Conservation (phyloP, 352 stramenopile species). For the Pythium periplocum region DNA sequence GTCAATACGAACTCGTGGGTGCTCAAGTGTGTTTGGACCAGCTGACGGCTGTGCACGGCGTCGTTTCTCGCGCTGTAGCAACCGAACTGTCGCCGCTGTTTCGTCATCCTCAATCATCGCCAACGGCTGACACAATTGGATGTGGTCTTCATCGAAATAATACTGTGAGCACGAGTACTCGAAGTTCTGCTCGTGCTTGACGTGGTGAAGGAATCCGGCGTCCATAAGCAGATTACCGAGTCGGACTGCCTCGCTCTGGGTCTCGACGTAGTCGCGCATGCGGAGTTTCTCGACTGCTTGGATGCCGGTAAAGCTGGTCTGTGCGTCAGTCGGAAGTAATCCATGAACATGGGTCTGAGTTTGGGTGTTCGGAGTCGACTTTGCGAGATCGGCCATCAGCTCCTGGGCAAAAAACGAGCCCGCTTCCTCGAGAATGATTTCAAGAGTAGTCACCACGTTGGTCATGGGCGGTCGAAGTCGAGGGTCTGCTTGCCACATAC, state of each 20-base stretch:
- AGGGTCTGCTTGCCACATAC: constrained; percentile 47
- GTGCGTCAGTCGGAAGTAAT: background rate
- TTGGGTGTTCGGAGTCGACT: constrained; percentile 22
- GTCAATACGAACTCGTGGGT: background rate
- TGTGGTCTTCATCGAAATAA: constrained; percentile 25
- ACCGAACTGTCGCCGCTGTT: background rate
- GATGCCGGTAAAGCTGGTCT: constrained; percentile 16
- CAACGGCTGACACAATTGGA: constrained; percentile 19
- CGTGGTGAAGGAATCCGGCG: constrained; percentile 28
- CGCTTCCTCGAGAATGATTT: constrained; percentile 58
- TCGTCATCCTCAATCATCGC: constrained; percentile 6
- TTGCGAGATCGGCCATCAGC: constrained; percentile 39
- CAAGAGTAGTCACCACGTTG: constrained; percentile 39
- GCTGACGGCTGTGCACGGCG: constrained; percentile 3
- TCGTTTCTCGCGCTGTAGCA: constrained; percentile 1
- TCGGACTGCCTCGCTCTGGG: constrained; percentile 18
- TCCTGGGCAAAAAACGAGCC: constrained; percentile 34
- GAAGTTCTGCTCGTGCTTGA: constrained; percentile 19
- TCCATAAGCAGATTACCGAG: constrained; percentile 35
- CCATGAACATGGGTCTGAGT: no score
- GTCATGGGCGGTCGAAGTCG: constrained; percentile 36
- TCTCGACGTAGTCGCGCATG: constrained; percentile 1
- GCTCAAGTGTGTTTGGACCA: no score
- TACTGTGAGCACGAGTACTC: constrained; percentile 15
- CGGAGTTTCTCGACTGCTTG: constrained; percentile 12